Percentiles rank a stretch among this genome's conserved stretches.
phyloP scores from a whole-genome alignment of 768 basidiomycete genomes.

The Aureoboletus auriporus region DNA sequence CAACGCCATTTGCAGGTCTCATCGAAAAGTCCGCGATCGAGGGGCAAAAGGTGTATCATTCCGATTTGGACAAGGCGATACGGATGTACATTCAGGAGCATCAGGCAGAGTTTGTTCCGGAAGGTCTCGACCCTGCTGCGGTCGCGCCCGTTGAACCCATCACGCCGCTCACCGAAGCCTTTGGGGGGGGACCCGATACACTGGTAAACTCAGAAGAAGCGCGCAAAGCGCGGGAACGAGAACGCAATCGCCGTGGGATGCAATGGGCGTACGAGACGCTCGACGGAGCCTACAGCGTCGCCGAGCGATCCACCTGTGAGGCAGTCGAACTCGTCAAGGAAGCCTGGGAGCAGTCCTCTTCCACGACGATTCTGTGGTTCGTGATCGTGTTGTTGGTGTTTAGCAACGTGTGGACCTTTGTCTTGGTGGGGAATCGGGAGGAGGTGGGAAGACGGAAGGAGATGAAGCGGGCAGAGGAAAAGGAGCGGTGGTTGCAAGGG shows the following conservation, averaged over 20 bases:
- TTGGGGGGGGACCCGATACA: conserved; percentile 8
- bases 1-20: conserved; percentile 54
- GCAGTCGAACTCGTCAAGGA: conserved; percentile 77
- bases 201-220: conserved; percentile 11
- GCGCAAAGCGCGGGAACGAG: conserved; percentile 56
- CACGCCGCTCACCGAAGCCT: conserved; percentile 17
- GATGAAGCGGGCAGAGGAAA: conserved; percentile 55
- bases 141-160: conserved; percentile 46
- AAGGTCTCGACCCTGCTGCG: conserved; percentile 61
- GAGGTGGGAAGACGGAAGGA: conserved; percentile 44
- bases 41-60: conserved; percentile 85
- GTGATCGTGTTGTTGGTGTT: conserved; percentile 69
- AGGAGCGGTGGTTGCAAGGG: conserved; percentile 72
- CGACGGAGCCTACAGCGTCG: conserved; percentile 72
- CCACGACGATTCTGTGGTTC: conserved; percentile 67
- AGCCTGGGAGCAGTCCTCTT: conserved; percentile 73
- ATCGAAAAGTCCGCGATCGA: conserved; percentile 90
- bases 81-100: conserved; percentile 86
- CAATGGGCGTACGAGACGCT: conserved; percentile 91
- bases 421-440: conserved; percentile 44
- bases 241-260: conserved; percentile 66
- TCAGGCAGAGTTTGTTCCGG: conserved; percentile 83
- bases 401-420: conserved; percentile 73
- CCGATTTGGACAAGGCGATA: conserved; percentile 81
- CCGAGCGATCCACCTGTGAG: conserved; percentile 60